These are phyloP conservation scores for Brassica carinata DNA, from an alignment of 345 rosid genomes.

Conservation along the genomic window DNA sequence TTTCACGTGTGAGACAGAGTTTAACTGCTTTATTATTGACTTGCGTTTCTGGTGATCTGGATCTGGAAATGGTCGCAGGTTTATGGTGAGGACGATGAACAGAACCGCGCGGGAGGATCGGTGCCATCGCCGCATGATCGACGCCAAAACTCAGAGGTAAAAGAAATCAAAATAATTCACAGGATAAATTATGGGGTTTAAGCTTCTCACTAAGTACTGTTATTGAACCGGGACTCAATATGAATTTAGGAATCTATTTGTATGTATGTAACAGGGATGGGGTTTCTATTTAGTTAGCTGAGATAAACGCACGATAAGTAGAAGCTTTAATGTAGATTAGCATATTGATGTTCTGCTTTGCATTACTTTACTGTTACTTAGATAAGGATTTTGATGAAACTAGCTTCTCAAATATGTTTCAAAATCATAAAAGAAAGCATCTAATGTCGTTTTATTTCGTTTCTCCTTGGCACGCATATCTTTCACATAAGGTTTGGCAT, in stretches of 20 bases:
- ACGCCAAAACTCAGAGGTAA: conserved; percentile 35
- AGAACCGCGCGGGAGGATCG: conserved; percentile 31
- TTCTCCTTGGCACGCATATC: not conserved
- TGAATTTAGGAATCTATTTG: not conserved
- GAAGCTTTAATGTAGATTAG: not conserved
- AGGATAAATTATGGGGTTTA: not conserved
- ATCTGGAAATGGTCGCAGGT: conserved; percentile 51
- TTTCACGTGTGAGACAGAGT: conserved; percentile 6
- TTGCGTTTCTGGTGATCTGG: not conserved
- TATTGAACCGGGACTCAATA: not conserved
- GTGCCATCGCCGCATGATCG: conserved; percentile 1
- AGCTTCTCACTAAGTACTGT: not conserved
- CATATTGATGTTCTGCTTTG: not conserved
- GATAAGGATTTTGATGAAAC: not conserved
- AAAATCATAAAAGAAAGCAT: not conserved
- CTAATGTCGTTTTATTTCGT: not conserved
- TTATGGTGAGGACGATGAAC: conserved; percentile 53
- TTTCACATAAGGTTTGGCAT: conserved; percentile 25
- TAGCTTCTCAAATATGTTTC: not conserved
- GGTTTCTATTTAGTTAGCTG: conserved; percentile 10
- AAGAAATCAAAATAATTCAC: not conserved
- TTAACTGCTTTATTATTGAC: not conserved
- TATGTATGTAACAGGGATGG: not conserved
- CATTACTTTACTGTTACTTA: not conserved
- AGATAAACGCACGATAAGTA: not conserved